phyloP scores from a whole-genome alignment of 2,329 filamentous ascomycete species.

The Coniosporium tulheliwenetii region DNA sequence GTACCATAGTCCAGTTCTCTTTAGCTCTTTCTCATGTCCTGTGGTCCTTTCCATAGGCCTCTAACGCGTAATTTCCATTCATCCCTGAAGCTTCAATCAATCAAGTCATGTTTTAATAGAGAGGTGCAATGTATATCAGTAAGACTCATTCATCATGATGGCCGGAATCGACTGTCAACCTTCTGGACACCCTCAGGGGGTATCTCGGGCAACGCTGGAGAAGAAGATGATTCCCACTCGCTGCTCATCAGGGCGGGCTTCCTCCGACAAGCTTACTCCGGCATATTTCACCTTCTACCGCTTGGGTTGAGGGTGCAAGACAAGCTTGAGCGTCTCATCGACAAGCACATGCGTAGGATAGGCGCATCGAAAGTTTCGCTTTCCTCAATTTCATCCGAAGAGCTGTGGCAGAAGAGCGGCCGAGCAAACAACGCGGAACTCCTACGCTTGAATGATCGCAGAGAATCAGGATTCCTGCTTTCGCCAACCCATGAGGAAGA shows the following conservation, averaged over 20 bases:
- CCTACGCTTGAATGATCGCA: conserved; percentile 68
- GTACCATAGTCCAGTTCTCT: too few relatives aligned
- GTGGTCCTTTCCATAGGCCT: too few relatives aligned
- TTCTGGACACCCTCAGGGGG: conserved; percentile 70
- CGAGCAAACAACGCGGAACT: conserved; percentile 49
- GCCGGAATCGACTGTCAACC: conserved; percentile 48
- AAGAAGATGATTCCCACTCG: conserved; percentile 29
- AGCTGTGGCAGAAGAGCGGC: conserved; percentile 71
- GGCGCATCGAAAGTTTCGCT: conserved; percentile 69
- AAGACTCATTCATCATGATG: conserved; percentile 19
- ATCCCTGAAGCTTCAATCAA: too few relatives aligned
- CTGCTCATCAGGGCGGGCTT: conserved; percentile 29
- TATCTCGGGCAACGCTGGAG: conserved; percentile 37
- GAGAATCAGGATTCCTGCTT: conserved; percentile 57
- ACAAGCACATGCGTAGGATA: conserved; percentile 71
- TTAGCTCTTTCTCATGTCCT: too few relatives aligned
- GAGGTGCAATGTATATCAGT: too few relatives aligned
- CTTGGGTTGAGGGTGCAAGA: conserved; percentile 74
- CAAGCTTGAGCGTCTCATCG: conserved; percentile 73
- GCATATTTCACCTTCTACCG: conserved; percentile 84
- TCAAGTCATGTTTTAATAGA: too few relatives aligned
- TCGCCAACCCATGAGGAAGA: conserved; percentile 95
- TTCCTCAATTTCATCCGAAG: conserved; percentile 73
- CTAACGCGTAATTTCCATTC: too few relatives aligned
- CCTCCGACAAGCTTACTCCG: conserved; percentile 54